Conservation (phyloP, 1,139 yeast species). For the Meyerozyma carpophila region DNA sequence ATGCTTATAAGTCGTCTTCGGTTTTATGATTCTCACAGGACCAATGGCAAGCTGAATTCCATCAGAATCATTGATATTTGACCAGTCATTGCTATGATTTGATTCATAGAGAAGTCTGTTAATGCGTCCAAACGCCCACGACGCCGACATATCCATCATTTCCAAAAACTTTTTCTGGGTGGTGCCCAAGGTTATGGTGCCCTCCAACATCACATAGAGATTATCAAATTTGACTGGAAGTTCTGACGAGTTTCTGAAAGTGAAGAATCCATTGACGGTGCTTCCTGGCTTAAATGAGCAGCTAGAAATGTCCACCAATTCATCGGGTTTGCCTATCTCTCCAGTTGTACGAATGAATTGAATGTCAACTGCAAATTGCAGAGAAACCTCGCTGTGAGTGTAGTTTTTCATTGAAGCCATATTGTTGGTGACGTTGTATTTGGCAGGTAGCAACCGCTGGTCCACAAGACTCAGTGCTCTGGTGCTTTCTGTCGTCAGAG, state of each 20-base stretch:
- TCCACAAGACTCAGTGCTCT: background rate
- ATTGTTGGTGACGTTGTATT: background rate
- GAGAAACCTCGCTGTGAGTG: background rate
- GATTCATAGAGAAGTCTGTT: background rate
- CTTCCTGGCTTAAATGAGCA: background rate
- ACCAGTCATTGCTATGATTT: background rate
- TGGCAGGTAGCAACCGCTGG: background rate
- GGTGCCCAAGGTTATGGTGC: background rate
- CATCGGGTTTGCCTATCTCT: background rate
- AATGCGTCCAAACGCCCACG: conserved; percentile 1
- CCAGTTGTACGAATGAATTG: background rate
- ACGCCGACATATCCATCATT: background rate
- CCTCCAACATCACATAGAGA: background rate
- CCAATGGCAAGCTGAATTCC: background rate
- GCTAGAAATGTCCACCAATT: background rate
- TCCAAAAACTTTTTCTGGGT: background rate
- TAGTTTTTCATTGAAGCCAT: background rate
- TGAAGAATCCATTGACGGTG: background rate
- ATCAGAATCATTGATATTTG: background rate
- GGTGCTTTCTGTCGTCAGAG: background rate
- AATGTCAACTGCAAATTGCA: background rate
- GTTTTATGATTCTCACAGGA: background rate
- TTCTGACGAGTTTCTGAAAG: background rate
- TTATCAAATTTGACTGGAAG: background rate
- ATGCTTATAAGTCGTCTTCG: background rate